Evolutionary conservation across 1,284 basidiomycete species (phyloP).

Genomic region (Trametes sp.): DNA sequence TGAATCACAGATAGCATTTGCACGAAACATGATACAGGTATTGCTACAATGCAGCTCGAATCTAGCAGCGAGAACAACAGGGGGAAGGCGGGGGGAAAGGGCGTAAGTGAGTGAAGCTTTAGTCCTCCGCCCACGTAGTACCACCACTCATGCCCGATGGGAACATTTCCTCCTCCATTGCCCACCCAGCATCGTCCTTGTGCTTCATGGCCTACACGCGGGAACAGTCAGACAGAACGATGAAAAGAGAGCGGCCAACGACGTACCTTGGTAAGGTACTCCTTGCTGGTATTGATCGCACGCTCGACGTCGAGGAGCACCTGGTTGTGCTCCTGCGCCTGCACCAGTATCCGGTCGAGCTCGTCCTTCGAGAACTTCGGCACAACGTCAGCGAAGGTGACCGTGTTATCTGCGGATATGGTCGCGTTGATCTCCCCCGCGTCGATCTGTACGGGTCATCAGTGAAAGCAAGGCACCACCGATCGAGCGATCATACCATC

Average conservation of each 20-base stretch:
- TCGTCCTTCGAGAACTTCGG: conserved; percentile 69
- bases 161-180: conserved; percentile 40
- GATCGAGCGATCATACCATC: conserved; percentile 63
- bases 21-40: conserved; percentile 25
- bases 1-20: background rate
- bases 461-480: background rate
- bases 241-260: conserved; percentile 6
- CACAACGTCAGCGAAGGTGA: conserved; percentile 73
- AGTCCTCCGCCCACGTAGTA: conserved; percentile 33
- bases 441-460: conserved; percentile 60
- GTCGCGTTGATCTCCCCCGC: conserved; percentile 69
- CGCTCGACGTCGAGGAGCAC: conserved; percentile 61
- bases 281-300: conserved; percentile 66
- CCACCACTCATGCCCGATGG: conserved; percentile 17
- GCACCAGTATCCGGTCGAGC: conserved; percentile 68
- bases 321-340: conserved; percentile 63
- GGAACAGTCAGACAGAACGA: background rate
- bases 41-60: conserved; percentile 27
- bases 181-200: conserved; percentile 41
- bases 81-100: background rate
- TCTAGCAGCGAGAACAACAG: conserved; percentile 3
- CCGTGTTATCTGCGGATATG: conserved; percentile 69
- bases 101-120: background rate
- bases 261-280: conserved; percentile 70
- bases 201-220: conserved; percentile 38